Evolutionary conservation across 2,329 filamentous ascomycete genomes (phyloP), one percentile per base, ranked within the genome.

Genomic region (Myriosclerotinia duriaeana): DNA sequence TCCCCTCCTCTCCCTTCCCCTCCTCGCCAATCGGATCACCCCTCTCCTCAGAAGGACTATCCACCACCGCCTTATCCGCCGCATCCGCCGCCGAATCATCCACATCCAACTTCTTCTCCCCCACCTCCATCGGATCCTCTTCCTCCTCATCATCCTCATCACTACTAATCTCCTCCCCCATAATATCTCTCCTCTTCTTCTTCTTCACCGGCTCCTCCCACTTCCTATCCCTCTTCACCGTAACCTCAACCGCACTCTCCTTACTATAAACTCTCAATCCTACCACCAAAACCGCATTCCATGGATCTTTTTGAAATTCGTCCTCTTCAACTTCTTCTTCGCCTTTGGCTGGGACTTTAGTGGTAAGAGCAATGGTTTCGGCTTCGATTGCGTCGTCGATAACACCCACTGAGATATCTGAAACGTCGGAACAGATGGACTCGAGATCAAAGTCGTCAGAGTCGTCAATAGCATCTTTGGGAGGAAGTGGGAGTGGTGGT

Each of bases 281-380:
- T 0, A 89, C 81, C 22, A 88, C 83, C 63, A 82, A 84, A 55
- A 88, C 81, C 5, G 86, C 86, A 73, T 88, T 88, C 86, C 87
- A 89, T 1, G 85, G 83, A 34, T 85, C 81, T 34, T 80, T 78
- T 69, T 85, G 81, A 59, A 83, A 83, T 66, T 86, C 84, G 69
- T 85, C 84, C 12, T 80, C 80, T 26, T 84, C 82, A 11, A 2
- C 6, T 48, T 84, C 83, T 2, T 79, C 77, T 8, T 79, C 78
- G 1, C 9, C 68, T 26, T 46, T 42, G 26, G 14, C 58, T 42
- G n/a, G 40, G 53, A 7, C 67, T 64, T 5, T 71, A 68, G 17
- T 72, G 72, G 20, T 14, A 9, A 15, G 3, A 30, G 15, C 20
- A 5, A 55, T 66, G n/a, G 22, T 48, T 20, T 71, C 69, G 44